Conservation (phyloP, 176 grass and related monocot genomes). For the Stipa capillata region DNA sequence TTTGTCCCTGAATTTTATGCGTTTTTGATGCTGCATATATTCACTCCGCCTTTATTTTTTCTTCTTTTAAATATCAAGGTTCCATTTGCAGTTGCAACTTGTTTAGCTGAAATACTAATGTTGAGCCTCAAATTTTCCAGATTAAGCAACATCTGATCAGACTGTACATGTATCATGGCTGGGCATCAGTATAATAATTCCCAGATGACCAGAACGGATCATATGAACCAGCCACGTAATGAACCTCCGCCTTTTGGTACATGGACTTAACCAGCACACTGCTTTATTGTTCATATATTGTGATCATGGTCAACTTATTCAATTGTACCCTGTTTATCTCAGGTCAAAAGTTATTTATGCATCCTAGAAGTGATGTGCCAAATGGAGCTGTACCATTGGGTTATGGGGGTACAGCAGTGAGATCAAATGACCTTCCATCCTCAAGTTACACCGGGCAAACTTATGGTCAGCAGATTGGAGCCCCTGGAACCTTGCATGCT, state of each 20-base stretch:
- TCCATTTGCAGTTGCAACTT: constrained; percentile 6
- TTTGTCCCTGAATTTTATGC: constrained; percentile 1
- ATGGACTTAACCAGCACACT: neutral
- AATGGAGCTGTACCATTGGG: constrained; percentile 17
- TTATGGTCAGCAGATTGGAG: constrained; percentile 28
- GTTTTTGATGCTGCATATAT: neutral
- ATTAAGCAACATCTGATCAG: constrained; percentile 2
- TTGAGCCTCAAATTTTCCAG: constrained; percentile 11
- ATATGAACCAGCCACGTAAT: constrained; percentile 26
- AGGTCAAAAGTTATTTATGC: constrained; percentile 42
- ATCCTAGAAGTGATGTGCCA: constrained; percentile 32
- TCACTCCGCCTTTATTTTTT: neutral
- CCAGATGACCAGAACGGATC: constrained; percentile 30
- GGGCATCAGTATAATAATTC: constrained; percentile 39
- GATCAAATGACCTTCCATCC: constrained; percentile 30
- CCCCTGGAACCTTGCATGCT: constrained; percentile 24
- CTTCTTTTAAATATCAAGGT: neutral
- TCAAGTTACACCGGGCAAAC: constrained; percentile 19
- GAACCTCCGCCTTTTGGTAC: constrained; percentile 42
- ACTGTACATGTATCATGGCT: constrained; percentile 32
- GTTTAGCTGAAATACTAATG: constrained; percentile 16
- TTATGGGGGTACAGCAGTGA: constrained; percentile 11
- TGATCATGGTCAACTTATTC: neutral
- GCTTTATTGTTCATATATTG: neutral
- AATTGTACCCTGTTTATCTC: constrained; percentile 12